phyloP scores from a whole-genome alignment of 805 yeast genomes.

The Huiozyma sinensis region DNA sequence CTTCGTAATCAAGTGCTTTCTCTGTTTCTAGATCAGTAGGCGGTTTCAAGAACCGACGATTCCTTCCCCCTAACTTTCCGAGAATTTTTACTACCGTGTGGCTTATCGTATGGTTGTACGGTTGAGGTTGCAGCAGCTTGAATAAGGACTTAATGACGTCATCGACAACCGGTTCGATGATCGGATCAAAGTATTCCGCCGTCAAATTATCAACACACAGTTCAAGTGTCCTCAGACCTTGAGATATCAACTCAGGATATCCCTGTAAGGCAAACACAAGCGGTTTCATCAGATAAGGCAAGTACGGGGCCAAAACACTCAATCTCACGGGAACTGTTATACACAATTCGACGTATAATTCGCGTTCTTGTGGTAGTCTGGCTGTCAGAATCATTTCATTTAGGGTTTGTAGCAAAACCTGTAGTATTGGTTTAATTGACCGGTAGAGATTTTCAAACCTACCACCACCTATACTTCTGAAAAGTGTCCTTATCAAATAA shows the following conservation, averaged over 20 bases:
- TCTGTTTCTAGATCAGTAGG: conserved; percentile 53
- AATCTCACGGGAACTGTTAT: conserved; percentile 91
- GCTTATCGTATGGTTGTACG: conserved; percentile 89
- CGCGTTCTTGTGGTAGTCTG: conserved; percentile 80
- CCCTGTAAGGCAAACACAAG: conserved; percentile 85
- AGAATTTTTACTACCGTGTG: conserved; percentile 88
- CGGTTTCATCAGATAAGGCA: conserved; percentile 82
- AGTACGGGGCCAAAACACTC: conserved; percentile 86
- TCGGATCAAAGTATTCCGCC: conserved; percentile 94
- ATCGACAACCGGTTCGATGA: conserved; percentile 89
- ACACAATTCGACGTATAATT: conserved; percentile 88
- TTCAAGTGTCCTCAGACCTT: conserved; percentile 89
- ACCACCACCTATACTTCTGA: conserved; percentile 95
- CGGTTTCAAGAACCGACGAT: conserved; percentile 72
- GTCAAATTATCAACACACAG: conserved; percentile 93
- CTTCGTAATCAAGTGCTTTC: conserved; percentile 50
- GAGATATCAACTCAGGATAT: conserved; percentile 81
- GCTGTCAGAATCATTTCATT: conserved; percentile 77
- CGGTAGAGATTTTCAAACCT: conserved; percentile 87
- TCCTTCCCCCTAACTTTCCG: conserved; percentile 95
- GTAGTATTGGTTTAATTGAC: conserved; percentile 84
- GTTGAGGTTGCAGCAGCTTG: conserved; percentile 83
- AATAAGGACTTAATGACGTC: conserved; percentile 91
- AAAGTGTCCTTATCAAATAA: conserved; percentile 75
- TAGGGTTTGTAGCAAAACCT: conserved; percentile 73